Base-by-base conservation (phyloP, 345 rosid species). In the Gynandropsis gynandra region DNA sequence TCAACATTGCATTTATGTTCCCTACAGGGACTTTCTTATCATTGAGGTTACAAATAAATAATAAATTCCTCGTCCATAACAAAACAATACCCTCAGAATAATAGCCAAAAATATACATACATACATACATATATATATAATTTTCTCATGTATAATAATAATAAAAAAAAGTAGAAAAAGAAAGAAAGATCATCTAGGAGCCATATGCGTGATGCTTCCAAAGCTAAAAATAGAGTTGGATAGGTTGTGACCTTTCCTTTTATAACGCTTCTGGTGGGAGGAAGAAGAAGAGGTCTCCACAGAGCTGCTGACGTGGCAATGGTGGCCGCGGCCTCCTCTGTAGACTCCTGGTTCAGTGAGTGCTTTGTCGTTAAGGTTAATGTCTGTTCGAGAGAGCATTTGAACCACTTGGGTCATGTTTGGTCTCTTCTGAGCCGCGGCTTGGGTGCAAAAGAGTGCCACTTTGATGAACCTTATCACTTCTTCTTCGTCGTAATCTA, bases 371-470 rank as follows among this genome's bases (percentile, higher is more conserved):
- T 92, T 84, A 27, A 92, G 83, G 59, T 54, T 63, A 37, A 87
- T 82, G 15, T 76, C 68, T 69, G 65, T 83, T 45, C 66, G 54
- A 46, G 84, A 72, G 31, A 92, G 83, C 98, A 92, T 92, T 58
- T 84, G 76, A 65, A 92, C 68, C 18, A 84, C 93, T 68, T 87
- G 98, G 54, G 70, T 79, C 93, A 87, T 82, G 42, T 74, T 69
- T 1, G 96, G 96, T 63, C 98, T 82, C 58, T 76, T 80, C 9
- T 64, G 67, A 4, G 87, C 69, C 8, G 70, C 64, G 16, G 81
- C 89, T 67, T 92, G 98, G 21, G 86, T 84, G 62, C 98, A 92
- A 54, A 87, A 87, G 1, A 92, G 77, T 10, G 87, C 96, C 10
- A 87, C 87, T 42, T 73, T 80, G 51, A 85, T 80, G 76, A 70